Base-by-base conservation (phyloP, 2,329 filamentous ascomycete species). In the Nothophaeocryptopus gaeumannii region DNA sequence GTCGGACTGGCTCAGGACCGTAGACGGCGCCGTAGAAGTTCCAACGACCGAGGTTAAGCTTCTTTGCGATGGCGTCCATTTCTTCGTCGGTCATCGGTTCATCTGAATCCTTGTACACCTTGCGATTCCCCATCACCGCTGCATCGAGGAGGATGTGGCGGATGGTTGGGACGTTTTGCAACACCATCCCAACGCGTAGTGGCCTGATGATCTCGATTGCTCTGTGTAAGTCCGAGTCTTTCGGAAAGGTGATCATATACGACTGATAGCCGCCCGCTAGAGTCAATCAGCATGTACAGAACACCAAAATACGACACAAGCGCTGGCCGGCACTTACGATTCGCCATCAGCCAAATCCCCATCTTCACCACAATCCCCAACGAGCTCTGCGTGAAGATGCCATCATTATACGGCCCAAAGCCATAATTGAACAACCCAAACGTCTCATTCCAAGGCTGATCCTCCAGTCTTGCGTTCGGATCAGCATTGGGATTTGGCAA, bases 261-360 rank as follows among this genome's bases (percentile, higher is more conserved):
- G 64, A 64, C 64, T 78, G 73, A 13, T 48, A 51, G 12, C 51
- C 45, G 10, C 39, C 44, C 36, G 47, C 45, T 39, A 29, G 34
- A 30, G 1, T 9, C 2, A 31, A 13, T 35, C 30, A 39, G 36
- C 13, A 35, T n/a, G 14, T 33, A 44, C 15, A 35, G n/a, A n/a
- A n/a, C n/a, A n/a, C n/a, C n/a, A n/a, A n/a, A n/a, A n/a, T n/a
- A n/a, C n/a, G n/a, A n/a, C 14, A 51, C 75, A 74, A 1, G 74
- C 75, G 8, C 72, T 75, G 0, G 75, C n/a, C 2, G 10, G n/a
- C 16, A 39, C 45, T 47, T 11, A 47, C 45, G 76, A 39, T 78
- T 77, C 1, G 74, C 73, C 78, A 80, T 80, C 31, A 81, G 67
- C 65, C 69, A 74, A 56, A 80, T 71, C 0, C 78, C 78, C 71